Evolutionary conservation across 176 grass and related monocot species (phyloP).

Genomic region (Coix lacrymajobi): DNA sequence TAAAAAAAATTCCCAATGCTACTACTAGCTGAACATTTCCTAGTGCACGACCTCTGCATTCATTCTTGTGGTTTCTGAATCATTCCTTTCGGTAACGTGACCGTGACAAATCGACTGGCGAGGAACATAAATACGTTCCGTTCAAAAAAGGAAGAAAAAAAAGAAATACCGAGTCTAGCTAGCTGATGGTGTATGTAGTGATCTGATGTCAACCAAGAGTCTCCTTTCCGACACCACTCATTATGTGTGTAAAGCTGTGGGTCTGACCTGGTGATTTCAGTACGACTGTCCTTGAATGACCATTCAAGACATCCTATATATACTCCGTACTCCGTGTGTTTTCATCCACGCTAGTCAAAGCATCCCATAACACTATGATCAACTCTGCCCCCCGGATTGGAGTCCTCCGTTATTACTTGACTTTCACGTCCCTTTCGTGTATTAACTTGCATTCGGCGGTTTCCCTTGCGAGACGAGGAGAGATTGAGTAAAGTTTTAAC

Average conservation of each 20-base stretch:
- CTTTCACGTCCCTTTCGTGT: conserved; percentile 21
- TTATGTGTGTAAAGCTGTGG: too few relatives aligned
- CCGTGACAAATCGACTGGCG: not conserved
- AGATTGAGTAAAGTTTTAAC: not conserved
- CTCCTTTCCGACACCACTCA: not conserved
- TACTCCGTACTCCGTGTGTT: not conserved
- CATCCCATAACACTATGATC: not conserved
- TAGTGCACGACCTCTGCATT: not conserved
- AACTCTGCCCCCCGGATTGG: not conserved
- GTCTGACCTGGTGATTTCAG: too few relatives aligned
- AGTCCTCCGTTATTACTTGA: not conserved
- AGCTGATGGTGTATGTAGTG: not conserved
- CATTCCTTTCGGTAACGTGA: not conserved
- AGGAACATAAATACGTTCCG: not conserved
- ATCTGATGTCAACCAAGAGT: not conserved
- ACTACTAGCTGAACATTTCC: not conserved
- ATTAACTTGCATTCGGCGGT: not conserved
- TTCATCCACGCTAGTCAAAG: not conserved
- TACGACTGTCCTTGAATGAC: not conserved
- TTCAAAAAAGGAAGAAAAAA: too few relatives aligned
- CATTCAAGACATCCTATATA: not conserved
- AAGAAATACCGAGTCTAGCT: not conserved
- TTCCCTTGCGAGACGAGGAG: too few relatives aligned
- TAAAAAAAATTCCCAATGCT: too few relatives aligned
- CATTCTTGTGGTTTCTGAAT: not conserved